A percentile compares a stretch with the other conserved stretches of the same genome.
These are phyloP conservation scores for Diplodia corticola DNA, from an alignment of 2,329 filamentous ascomycete species.

Conservation along the genomic window DNA sequence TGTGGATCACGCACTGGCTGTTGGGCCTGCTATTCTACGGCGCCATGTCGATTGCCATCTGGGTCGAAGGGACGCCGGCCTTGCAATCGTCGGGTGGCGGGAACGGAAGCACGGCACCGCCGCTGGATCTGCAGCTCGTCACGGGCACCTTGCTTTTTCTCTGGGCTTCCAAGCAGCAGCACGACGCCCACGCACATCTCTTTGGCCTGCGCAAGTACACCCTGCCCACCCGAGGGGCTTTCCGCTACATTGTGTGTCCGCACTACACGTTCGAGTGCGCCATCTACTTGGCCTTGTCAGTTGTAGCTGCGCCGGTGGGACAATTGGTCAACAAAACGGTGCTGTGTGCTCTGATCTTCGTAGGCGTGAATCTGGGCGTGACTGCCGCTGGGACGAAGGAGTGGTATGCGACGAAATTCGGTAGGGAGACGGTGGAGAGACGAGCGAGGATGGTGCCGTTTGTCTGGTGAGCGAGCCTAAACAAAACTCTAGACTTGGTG, in stretches of 20 bases:
- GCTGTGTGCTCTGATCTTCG: conserved; percentile 69
- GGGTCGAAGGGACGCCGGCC: conserved; percentile 69
- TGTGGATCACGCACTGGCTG: conserved; percentile 84
- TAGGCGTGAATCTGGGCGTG: conserved; percentile 74
- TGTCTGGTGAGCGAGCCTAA: conserved; percentile 39
- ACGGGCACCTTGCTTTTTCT: conserved; percentile 61
- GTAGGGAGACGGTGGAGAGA: conserved; percentile 59
- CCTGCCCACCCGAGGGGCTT: conserved; percentile 71
- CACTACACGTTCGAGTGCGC: conserved; percentile 90
- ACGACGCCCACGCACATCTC: conserved; percentile 57
- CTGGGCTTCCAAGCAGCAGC: conserved; percentile 70
- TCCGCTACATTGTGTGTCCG: conserved; percentile 73
- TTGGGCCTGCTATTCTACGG: conserved; percentile 78
- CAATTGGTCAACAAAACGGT: conserved; percentile 71
- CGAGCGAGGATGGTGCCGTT: conserved; percentile 78
- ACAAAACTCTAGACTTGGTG: background rate
- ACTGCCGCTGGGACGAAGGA: conserved; percentile 75
- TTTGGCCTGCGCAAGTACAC: conserved; percentile 61
- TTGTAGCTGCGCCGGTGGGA: conserved; percentile 70
- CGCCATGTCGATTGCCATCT: conserved; percentile 71
- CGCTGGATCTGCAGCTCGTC: conserved; percentile 4
- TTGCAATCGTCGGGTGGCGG: conserved; percentile 14
- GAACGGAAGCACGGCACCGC: background rate
- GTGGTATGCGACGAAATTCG: conserved; percentile 81
- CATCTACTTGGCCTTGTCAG: conserved; percentile 76